A percentile compares a stretch with the other conserved stretches of the same genome.
Evolutionary conservation across 1,139 yeast species (phyloP).

Genomic region (Scheffersomyces stambukii): DNA sequence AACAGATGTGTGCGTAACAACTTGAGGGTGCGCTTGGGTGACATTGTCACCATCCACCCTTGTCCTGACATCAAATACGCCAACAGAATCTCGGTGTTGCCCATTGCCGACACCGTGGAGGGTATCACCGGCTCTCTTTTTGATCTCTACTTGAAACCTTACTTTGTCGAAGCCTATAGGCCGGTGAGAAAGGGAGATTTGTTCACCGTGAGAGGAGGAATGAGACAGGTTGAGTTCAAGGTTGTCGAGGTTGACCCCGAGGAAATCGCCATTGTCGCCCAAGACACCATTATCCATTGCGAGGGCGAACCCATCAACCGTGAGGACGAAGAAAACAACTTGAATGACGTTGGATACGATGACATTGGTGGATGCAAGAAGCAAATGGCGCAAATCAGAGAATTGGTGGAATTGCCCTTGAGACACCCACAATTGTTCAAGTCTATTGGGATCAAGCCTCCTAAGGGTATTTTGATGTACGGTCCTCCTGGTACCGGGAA

Average conservation of each 20-base stretch:
- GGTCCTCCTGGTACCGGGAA: slow-evolving; percentile 99
- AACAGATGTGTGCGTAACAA: slow-evolving; percentile 96
- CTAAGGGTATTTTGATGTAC: slow-evolving; percentile 93
- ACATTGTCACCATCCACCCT: slow-evolving; percentile 84
- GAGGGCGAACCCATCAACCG: slow-evolving; percentile 99
- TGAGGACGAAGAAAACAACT: slow-evolving; percentile 95
- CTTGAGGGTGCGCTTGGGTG: slow-evolving; percentile 91
- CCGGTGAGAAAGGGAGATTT: slow-evolving; percentile 98
- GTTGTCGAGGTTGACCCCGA: slow-evolving; percentile 98
- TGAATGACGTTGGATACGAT: slow-evolving; percentile 97
- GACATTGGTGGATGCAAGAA: slow-evolving; percentile 99
- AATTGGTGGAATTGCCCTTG: slow-evolving; percentile 91
- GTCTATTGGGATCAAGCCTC: slow-evolving; percentile 96
- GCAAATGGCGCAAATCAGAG: slow-evolving; percentile 98
- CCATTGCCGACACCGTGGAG: slow-evolving; percentile 97
- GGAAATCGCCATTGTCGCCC: slow-evolving; percentile 96
- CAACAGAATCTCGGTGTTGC: slow-evolving; percentile 87
- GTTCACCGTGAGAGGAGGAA: slow-evolving; percentile 94
- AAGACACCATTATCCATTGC: slow-evolving; percentile 95
- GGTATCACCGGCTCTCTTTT: slow-evolving; percentile 97
- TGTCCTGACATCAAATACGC: slow-evolving; percentile 98
- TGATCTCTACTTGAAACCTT: slow-evolving; percentile 95
- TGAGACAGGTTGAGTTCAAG: slow-evolving; percentile 98
- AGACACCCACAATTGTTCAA: slow-evolving; percentile 97
- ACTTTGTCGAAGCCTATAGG: slow-evolving; percentile 97